Evolutionary conservation across 805 yeast species (phyloP).

Genomic region (Myxozyma kluyveri): DNA sequence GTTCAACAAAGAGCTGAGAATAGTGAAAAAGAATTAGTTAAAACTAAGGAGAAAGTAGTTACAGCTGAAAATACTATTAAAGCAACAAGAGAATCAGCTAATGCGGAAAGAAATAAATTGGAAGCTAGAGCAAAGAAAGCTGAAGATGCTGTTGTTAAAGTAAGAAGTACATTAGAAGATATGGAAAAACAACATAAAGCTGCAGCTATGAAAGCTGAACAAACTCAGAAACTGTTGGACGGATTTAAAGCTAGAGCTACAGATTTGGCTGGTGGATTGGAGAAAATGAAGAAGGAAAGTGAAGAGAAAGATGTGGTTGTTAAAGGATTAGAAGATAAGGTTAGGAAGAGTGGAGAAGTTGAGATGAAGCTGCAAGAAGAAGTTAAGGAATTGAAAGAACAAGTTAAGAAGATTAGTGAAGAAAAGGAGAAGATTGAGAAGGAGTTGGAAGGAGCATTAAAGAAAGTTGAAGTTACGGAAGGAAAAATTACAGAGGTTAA

Average conservation of each 20-base stretch:
- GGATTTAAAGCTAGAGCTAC: conserved; percentile 31
- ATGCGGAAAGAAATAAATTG: conserved; percentile 16
- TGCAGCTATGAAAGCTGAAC: conserved; percentile 1
- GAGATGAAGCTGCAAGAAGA: neutral
- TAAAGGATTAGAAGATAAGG: conserved; percentile 23
- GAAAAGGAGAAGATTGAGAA: neutral
- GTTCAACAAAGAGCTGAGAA: conserved; percentile 34
- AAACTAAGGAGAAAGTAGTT: conserved; percentile 15
- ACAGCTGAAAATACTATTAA: conserved; percentile 17
- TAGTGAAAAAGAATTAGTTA: conserved; percentile 39
- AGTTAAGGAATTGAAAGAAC: conserved; percentile 1
- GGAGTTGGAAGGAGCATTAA: neutral
- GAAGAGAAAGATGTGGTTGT: conserved; percentile 38
- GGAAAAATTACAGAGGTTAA: conserved; percentile 34
- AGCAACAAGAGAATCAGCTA: conserved; percentile 6
- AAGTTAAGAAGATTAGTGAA: conserved; percentile 7
- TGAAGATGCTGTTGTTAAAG: conserved; percentile 27
- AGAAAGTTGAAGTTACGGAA: neutral
- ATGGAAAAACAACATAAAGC: conserved; percentile 26
- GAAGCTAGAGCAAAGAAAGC: conserved; percentile 27
- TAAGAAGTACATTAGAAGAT: conserved; percentile 16
- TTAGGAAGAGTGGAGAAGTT: neutral
- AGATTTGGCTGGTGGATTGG: conserved; percentile 36
- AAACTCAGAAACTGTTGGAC: conserved; percentile 28
- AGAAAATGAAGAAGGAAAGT: conserved; percentile 32